Evolutionary conservation across 495 filamentous ascomycete species (phyloP), one percentile per base, ranked within the genome.

Genomic region (Penicillium coffeae): DNA sequence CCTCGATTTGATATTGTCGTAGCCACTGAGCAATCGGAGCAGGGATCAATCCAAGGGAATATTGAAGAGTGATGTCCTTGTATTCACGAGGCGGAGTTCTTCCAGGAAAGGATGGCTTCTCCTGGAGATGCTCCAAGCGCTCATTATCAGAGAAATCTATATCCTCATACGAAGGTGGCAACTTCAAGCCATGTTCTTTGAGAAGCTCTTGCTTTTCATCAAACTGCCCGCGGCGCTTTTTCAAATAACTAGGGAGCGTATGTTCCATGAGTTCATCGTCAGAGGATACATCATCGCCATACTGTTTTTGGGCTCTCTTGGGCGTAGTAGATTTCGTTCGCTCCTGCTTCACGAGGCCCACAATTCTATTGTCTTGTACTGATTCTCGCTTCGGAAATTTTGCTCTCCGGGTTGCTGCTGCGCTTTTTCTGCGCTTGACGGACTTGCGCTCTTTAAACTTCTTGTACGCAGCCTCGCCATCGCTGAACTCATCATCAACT

Each of bases 11-110:
- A 60, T 98, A 98, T 48, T 88, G 85, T 21, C 93, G 83, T 32
- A 98, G 74, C 74, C 92, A 96, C 62, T 95, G 92, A 2, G 93
- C 90, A 45, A 96, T 88, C 2, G 89, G 81, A 3, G 91, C 91
- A 1, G 93, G 93, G 46, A 98, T 89, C 8, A 93, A 52, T 1
- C 93, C 94, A 0, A 84, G 78, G 1, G 94, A 93, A 51, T 82
- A 80, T 14, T 80, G 77, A 27, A 97, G 72, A 18, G 77, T 70
- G 36, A 92, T 84, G 51, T 95, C 88, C 53, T 84, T 75, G 60
- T 95, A 93, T 10, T 75, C 65, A 8, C 82, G 77, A 38, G 69
- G 82, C 1, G 87, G 81, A 13, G 76, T 79, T 42, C 81, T 73
- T 21, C 63, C 68, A 1, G 79, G 77, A 36, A 95, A 89, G 1